A percentile compares a stretch with the other conserved stretches of the same genome.
Conservation (phyloP, 169 alveolate genomes). For the Cryptosporidium sp. region DNA sequence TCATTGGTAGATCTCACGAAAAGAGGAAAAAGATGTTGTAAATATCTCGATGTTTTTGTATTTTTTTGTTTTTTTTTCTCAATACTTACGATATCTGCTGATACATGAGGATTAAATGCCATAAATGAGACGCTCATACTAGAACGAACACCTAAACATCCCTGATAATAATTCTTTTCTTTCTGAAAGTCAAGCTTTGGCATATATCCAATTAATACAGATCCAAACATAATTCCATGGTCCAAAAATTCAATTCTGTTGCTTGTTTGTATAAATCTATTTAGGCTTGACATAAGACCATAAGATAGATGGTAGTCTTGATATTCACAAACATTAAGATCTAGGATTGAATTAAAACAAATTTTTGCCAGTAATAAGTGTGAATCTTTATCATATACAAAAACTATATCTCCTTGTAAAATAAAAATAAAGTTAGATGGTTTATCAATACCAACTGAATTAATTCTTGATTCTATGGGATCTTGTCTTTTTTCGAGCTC, state of each 20-base stretch:
- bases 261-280: constrained; percentile 35
- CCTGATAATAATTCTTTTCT: not conserved
- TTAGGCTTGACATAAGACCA: constrained; percentile 56
- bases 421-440: constrained; percentile 43
- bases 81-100: constrained; percentile 55
- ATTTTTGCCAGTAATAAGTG: constrained; percentile 9
- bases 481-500: not conserved
- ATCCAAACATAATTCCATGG: constrained; percentile 73
- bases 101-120: constrained; percentile 64
- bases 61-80: constrained; percentile 58
- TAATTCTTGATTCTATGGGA: constrained; percentile 1
- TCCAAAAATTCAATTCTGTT: constrained; percentile 39
- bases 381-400: constrained; percentile 49
- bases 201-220: constrained; percentile 28
- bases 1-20: constrained; percentile 52
- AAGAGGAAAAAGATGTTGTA: constrained; percentile 65
- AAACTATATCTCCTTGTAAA: not conserved
- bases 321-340: constrained; percentile 13
- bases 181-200: not conserved
- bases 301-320: constrained; percentile 34
- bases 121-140: constrained; percentile 33
- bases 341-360: constrained; percentile 3
- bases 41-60: constrained; percentile 51
- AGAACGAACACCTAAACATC: constrained; percentile 15
- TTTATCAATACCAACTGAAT: constrained; percentile 51